Conservation (phyloP, 371 early-diverging fungal species). For the Blakeslea trispora region DNA sequence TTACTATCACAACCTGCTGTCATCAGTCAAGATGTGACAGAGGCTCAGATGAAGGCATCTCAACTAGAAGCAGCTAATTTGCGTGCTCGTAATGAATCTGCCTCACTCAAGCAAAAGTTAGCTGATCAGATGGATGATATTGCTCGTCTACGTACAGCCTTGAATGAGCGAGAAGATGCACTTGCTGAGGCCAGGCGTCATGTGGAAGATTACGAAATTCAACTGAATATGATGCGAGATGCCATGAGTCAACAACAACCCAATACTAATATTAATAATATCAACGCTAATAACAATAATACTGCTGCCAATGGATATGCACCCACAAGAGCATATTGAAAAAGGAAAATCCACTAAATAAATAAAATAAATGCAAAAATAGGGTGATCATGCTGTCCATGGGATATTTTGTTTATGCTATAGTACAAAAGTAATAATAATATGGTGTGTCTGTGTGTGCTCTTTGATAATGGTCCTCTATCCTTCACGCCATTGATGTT, state of each 20-base stretch:
- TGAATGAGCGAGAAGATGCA: conserved; percentile 54
- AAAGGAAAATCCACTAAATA: no score
- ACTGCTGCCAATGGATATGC: conserved; percentile 16
- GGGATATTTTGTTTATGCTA: no score
- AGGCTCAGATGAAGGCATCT: conserved; percentile 58
- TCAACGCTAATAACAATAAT: no score
- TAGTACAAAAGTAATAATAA: background rate
- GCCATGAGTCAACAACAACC: conserved; percentile 56
- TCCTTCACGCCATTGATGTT: conserved; percentile 80
- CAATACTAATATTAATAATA: conserved; percentile 4
- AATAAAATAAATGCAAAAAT: conserved; percentile 5
- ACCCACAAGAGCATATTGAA: conserved; percentile 26
- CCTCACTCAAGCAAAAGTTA: conserved; percentile 52
- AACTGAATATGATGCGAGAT: conserved; percentile 62
- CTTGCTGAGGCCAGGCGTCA: conserved; percentile 50
- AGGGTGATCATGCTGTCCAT: no score
- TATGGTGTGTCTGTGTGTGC: conserved; percentile 1
- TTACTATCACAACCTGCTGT: conserved; percentile 15
- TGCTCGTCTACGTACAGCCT: conserved; percentile 41
- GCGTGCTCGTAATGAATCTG: conserved; percentile 58
- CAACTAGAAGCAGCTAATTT: conserved; percentile 61
- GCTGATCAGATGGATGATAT: conserved; percentile 60
- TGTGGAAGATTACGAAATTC: conserved; percentile 63
- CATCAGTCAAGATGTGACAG: conserved; percentile 42
- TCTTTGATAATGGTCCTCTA: conserved; percentile 27